phyloP scores from a whole-genome alignment of 2,329 filamentous ascomycete genomes.

The Hypocreales sp. region DNA sequence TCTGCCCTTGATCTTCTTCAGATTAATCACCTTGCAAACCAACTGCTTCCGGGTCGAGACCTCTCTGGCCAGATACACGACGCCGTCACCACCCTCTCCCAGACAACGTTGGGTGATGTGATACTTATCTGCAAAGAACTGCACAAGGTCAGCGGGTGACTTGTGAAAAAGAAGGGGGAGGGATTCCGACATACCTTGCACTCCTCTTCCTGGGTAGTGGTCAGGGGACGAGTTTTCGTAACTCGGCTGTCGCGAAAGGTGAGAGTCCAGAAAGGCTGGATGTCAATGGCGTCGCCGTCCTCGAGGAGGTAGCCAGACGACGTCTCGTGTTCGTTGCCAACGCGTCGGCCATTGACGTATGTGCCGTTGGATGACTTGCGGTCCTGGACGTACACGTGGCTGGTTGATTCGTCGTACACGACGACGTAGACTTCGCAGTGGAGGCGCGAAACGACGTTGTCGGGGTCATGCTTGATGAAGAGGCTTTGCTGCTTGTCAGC shows the following conservation, averaged over 20 bases:
- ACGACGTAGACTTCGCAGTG: slow-evolving; percentile 42
- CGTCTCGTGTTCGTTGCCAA: slow-evolving; percentile 22
- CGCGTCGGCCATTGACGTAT: slow-evolving; percentile 28
- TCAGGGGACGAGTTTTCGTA: slow-evolving; percentile 11
- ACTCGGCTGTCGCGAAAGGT: slow-evolving; percentile 13
- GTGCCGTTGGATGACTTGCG: slow-evolving; percentile 38
- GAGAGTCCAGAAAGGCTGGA: slow-evolving; percentile 22
- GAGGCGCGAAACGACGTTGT: slow-evolving; percentile 29
- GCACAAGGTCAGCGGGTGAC: slow-evolving; percentile 1
- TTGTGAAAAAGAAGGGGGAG: no score
- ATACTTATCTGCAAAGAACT: slow-evolving; percentile 19
- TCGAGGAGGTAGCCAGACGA: slow-evolving; percentile 30
- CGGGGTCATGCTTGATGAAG: slow-evolving; percentile 19
- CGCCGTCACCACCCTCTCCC: slow-evolving; percentile 20
- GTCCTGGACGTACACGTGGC: slow-evolving; percentile 39
- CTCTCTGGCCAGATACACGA: slow-evolving; percentile 26
- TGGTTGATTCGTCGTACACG: slow-evolving; percentile 26
- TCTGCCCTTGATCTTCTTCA: slow-evolving; percentile 18
- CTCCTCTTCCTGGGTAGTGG: slow-evolving; percentile 15
- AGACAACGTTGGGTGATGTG: slow-evolving; percentile 17
- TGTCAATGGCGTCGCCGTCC: slow-evolving; percentile 32
- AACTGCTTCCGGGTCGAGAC: slow-evolving; percentile 38
- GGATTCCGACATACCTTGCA: slow-evolving; percentile 15
- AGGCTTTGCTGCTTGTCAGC: slow-evolving; percentile 15
- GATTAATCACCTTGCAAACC: slow-evolving; percentile 51